Conservation (phyloP, 1,139 yeast genomes). For the Yamadazyma siamensis region DNA sequence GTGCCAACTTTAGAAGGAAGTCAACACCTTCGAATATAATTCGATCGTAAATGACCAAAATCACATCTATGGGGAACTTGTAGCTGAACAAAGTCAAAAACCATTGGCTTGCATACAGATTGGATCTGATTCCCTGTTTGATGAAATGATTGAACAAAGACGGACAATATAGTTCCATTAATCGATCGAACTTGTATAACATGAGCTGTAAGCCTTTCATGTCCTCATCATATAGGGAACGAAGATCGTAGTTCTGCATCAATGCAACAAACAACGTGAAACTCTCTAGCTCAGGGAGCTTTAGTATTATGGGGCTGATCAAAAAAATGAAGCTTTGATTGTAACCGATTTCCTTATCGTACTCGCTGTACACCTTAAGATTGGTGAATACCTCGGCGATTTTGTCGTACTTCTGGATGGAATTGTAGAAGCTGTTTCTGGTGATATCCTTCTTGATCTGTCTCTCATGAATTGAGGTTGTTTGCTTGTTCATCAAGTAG, state of each 20-base stretch:
- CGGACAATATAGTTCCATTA: conserved; percentile 69
- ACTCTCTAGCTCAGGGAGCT: conserved; percentile 80
- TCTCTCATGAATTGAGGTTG: conserved; percentile 66
- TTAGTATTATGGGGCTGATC: conserved; percentile 78
- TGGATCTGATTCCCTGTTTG: conserved; percentile 81
- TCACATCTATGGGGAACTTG: conserved; percentile 83
- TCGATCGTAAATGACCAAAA: conserved; percentile 77
- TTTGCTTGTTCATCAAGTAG: conserved; percentile 48
- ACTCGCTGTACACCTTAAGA: conserved; percentile 78
- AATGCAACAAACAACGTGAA: conserved; percentile 76
- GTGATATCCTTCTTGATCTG: conserved; percentile 78
- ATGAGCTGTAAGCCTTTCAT: conserved; percentile 90
- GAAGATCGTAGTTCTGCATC: conserved; percentile 79
- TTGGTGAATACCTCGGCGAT: conserved; percentile 65
- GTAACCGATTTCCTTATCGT: conserved; percentile 92
- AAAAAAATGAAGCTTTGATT: conserved; percentile 98
- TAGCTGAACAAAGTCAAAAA: conserved; percentile 91
- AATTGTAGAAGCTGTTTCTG: conserved; percentile 77
- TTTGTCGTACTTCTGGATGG: conserved; percentile 49
- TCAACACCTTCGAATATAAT: conserved; percentile 88
- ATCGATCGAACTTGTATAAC: conserved; percentile 84
- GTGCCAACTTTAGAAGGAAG: conserved; percentile 74
- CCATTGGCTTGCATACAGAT: conserved; percentile 98
- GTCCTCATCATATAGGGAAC: conserved; percentile 76
- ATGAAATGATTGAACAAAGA: conserved; percentile 69